phyloP scores from a whole-genome alignment of 805 yeast genomes.

The Candida coquimbonensis region DNA sequence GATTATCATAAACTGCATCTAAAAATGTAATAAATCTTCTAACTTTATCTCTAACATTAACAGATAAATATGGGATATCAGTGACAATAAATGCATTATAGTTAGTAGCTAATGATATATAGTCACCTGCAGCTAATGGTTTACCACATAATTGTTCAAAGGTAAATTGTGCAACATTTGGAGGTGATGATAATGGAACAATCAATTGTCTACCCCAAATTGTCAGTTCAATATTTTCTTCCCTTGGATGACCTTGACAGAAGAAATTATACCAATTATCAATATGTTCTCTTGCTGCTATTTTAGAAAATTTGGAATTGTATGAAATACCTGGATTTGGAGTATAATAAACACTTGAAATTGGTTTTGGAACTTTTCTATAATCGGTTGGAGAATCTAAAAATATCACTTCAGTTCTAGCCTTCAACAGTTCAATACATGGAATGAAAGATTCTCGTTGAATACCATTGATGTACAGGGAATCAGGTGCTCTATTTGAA shows the following conservation, averaged over 20 bases:
- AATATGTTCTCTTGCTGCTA: conserved; percentile 53
- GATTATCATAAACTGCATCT: conserved; percentile 93
- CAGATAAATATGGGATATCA: conserved; percentile 82
- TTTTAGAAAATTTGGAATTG: conserved; percentile 40
- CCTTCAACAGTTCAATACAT: conserved; percentile 74
- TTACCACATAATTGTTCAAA: conserved; percentile 82
- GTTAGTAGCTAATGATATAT: conserved; percentile 69
- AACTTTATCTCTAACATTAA: conserved; percentile 73
- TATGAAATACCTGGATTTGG: conserved; percentile 60
- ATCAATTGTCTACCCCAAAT: conserved; percentile 86
- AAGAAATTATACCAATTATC: conserved; percentile 76
- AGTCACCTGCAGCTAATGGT: conserved; percentile 92
- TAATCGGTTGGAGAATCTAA: conserved; percentile 92
- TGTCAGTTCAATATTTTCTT: conserved; percentile 32
- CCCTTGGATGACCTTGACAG: conserved; percentile 48
- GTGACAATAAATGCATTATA: conserved; percentile 81
- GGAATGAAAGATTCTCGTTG: conserved; percentile 91
- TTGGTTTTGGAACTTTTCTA: conserved; percentile 79
- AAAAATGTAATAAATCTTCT: conserved; percentile 90
- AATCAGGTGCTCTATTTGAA: conserved; percentile 92
- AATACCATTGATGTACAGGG: conserved; percentile 86
- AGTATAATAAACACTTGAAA: conserved; percentile 67
- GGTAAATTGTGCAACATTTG: conserved; percentile 82
- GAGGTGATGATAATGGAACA: conserved; percentile 73
- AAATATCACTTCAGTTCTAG: conserved; percentile 66